Base-by-base conservation (phyloP, 1,284 basidiomycete genomes). In the Melanopsichium pennsylvanicum region DNA sequence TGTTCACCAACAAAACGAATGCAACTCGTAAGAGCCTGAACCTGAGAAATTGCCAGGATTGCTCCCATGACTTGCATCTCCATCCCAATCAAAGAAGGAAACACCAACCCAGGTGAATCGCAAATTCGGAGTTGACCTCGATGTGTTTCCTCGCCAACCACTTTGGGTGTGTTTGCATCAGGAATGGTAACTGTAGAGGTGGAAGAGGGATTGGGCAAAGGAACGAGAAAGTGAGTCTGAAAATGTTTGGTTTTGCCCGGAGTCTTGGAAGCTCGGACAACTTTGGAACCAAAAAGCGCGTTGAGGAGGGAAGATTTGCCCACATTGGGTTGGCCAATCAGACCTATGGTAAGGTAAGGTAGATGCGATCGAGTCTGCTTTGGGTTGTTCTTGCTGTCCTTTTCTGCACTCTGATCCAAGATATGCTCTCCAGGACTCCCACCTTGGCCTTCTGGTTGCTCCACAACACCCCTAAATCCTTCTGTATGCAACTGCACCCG, bases 221-320 rank as follows among this genome's bases (percentile, higher is more conserved):
- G 35, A 88, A 91, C 89, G 89, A 93, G 80, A 89, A 93, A 41
- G 92, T 86, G 67, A 0, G 93, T 94, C 81, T 95, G 92, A 79
- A 92, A 93, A 78, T 94, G 92, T 81, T 93, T 95, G 2, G 92
- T 95, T 85, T 96, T 96, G 55, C 93, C 93, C 1, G 93, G 93
- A 0, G 91, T 95, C 63, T 88, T 88, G 4, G 90, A 93, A 4
- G 93, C 92, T 63, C 88, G 86, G 1, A 95, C 93, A 77, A 87
- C 89, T 44, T 85, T 86, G n/a, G 84, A 84, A 12, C 91, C 92
- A 67, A 97, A 90, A 4, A 97, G 83, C 0, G 93, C 93, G 77
- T 97, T 97, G 37, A 97, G 82, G 2, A 96, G 83, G 1, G 90
- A 92, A 0, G 90, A 92, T 79, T 97, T 97, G 23, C 93, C 93